Evolutionary conservation across 176 grass and related monocot genomes (phyloP).

Genomic region (Chloris gayana): DNA sequence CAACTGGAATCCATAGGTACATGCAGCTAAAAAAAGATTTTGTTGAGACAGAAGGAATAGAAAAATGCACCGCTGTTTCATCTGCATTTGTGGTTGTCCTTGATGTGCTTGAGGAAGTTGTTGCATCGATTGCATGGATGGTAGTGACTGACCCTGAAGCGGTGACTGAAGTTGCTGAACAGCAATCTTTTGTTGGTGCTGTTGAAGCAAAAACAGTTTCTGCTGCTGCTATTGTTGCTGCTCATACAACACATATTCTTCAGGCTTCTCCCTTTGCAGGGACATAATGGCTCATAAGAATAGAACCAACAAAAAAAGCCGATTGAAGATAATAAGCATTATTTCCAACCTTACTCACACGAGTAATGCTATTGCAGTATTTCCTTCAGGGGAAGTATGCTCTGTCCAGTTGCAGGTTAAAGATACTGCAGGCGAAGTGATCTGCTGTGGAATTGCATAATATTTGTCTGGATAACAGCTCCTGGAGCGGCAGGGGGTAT

Average conservation of each 20-base stretch:
- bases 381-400: conserved; percentile 95
- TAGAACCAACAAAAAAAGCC: not conserved
- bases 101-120: conserved; percentile 72
- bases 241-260: conserved; percentile 88
- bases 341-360: conserved; percentile 86
- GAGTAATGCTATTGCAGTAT: conserved; percentile 86
- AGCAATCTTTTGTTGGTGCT: conserved; percentile 88
- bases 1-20: not conserved
- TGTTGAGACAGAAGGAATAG: conserved; percentile 49
- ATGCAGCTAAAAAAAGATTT: not conserved
- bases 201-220: conserved; percentile 91
- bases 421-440: conserved; percentile 62
- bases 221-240: conserved; percentile 76
- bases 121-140: conserved; percentile 59
- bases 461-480: conserved; percentile 47
- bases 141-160: conserved; percentile 61
- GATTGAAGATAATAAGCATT: conserved; percentile 6
- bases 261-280: conserved; percentile 92
- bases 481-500: conserved; percentile 51
- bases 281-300: conserved; percentile 25
- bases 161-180: conserved; percentile 82
- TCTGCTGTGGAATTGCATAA: conserved; percentile 55
- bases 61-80: conserved; percentile 65
- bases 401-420: conserved; percentile 95
- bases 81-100: conserved; percentile 73